Percentiles rank a stretch among this genome's conserved stretches.
These are phyloP conservation scores for Trichoderma sp. DNA, from an alignment of 2,329 filamentous ascomycete genomes.

Conservation along the genomic window DNA sequence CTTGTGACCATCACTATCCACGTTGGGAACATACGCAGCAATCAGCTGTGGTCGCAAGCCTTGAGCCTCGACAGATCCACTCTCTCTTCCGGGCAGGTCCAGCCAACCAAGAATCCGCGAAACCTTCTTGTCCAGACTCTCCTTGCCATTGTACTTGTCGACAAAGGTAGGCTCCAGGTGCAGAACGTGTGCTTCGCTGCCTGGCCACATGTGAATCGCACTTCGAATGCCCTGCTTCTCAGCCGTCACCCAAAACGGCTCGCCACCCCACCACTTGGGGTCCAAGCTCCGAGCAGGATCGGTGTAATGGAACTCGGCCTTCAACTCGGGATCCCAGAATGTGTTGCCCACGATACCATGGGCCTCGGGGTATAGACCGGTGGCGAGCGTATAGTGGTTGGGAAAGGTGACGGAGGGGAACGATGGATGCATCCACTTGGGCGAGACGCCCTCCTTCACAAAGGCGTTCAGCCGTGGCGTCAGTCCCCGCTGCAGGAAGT, in stretches of 20 bases:
- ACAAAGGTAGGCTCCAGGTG: constrained; percentile 73
- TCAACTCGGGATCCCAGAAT: constrained; percentile 80
- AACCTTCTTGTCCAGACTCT: constrained; percentile 72
- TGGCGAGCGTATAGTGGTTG: constrained; percentile 91
- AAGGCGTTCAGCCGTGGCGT: constrained; percentile 81
- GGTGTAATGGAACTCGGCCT: constrained; percentile 86
- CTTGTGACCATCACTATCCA: constrained; percentile 81
- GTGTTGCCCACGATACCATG: constrained; percentile 92
- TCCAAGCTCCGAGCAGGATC: constrained; percentile 72
- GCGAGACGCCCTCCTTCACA: constrained; percentile 79
- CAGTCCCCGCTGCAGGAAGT: constrained; percentile 79
- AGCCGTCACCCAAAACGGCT: constrained; percentile 91
- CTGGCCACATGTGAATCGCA: constrained; percentile 98
- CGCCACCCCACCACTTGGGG: constrained; percentile 90
- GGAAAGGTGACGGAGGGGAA: constrained; percentile 97
- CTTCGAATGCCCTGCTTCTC: constrained; percentile 75
- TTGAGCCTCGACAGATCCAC: constrained; percentile 45
- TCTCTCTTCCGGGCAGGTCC: constrained; percentile 73
- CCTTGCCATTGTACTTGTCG: constrained; percentile 79
- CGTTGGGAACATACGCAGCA: constrained; percentile 89
- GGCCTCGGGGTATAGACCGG: constrained; percentile 85
- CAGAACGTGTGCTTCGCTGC: constrained; percentile 82
- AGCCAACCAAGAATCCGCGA: constrained; percentile 76
- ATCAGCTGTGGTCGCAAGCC: constrained; percentile 81
- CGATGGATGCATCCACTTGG: constrained; percentile 86